Evolutionary conservation across 768 basidiomycete genomes (phyloP), one percentile per base, ranked within the genome.

Genomic region (Crepidotus variabilis): DNA sequence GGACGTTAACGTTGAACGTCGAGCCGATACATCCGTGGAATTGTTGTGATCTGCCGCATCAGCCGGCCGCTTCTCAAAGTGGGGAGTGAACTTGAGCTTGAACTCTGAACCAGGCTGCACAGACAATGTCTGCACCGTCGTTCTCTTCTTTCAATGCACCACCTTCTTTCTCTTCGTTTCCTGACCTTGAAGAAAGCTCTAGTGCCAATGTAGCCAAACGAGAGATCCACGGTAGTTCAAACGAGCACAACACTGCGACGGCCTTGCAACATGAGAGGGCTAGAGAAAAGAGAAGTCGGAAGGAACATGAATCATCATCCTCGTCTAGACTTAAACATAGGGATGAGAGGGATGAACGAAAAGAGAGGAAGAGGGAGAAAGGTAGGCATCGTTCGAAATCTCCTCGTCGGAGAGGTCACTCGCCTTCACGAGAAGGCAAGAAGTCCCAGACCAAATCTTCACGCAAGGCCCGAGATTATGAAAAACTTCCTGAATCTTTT

Each of bases 81-180:
- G n/a, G n/a, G n/a, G n/a, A n/a, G n/a, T n/a, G n/a, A n/a, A n/a
- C n/a, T n/a, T n/a, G n/a, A n/a, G n/a, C n/a, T n/a, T n/a, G 24
- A 20, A 54, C 35, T 16, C 28, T 22, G 36, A 54, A 54, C 43
- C 23, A 54, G 46, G n/a, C n/a, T n/a, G n/a, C n/a, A n/a, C n/a
- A n/a, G 18, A 47, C 54, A 32, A 78, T 85, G 80, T 71, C 79
- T 61, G 69, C 80, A 33, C 80, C 83, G 50, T 83, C 86, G 2
- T 86, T 84, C 68, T 78, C 79, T 2, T 84, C 83, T 3, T 79
- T 87, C 64, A 36, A 36, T 36, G 9, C 35, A 36, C 78, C 85
- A 28, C 83, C 84, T 1, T 83, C 85, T 1, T 90, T 90, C 67
- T 66, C 78, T 13, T 87, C 87, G 23, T 90, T 90, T 67, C 87